Base-by-base conservation (phyloP, 495 filamentous ascomycete species). In the Trichoderma virens region DNA sequence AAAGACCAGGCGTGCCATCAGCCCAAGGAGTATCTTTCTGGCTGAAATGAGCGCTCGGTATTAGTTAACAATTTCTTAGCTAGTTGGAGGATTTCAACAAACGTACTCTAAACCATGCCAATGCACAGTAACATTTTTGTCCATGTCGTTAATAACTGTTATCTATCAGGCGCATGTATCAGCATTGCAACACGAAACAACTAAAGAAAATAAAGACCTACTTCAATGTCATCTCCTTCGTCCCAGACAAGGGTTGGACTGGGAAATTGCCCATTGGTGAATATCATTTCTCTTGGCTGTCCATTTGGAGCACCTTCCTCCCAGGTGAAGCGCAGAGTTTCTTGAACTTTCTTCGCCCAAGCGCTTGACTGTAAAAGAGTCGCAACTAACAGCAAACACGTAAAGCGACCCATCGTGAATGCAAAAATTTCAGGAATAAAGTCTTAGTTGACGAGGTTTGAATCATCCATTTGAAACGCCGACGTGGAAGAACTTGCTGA, bases 211-310 rank as follows among this genome's bases (percentile, higher is more conserved):
- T 23, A 23, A 47, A 20, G 9, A 47, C 43, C 23, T 3, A 23
- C 43, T 23, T 47, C 43, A 47, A 47, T n/a, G 20, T 47, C 43
- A 20, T 47, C 43, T n/a, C 43, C 43, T 47, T 47, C 43, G 43
- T 47, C 43, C 43, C 43, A 47, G 18, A 47, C 43, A 47, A 47
- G 43, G 18, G 43, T 47, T 47, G 43, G 43, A 47, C 43, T 47
- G 2, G 43, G 43, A 23, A 47, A 47, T 9, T 47, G 43, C 8
- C 43, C 43, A 47, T 47, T 47, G 43, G 43, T 47, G 43, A 9
- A n/a, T 3, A 47, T 47, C 9, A 47, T 16, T 23, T 47, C n/a
- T 47, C 43, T 47, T 6, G 18, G 9, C 43, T 47, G 43, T 8
- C 43, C 43, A 20, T 47, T 47, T 8, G 43, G 43, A 23, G 43